Conservation (phyloP, 768 basidiomycete species). For the Pleurotus cornucopiae region DNA sequence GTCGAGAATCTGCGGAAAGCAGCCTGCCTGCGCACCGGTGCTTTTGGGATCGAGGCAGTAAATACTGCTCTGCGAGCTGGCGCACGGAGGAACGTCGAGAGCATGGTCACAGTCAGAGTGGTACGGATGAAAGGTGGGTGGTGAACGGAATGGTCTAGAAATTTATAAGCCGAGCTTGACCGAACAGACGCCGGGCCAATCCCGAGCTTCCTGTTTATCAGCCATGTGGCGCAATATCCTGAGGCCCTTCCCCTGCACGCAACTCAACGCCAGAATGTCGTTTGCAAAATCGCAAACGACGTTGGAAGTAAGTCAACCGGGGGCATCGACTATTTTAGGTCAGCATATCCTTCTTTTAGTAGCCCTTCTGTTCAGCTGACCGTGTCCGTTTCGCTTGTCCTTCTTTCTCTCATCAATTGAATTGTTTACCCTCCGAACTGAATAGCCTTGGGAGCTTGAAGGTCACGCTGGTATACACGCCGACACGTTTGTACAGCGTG, state of each 20-base stretch:
- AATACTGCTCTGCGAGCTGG: slow-evolving; percentile 43
- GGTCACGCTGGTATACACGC: too few relatives aligned
- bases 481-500: too few relatives aligned
- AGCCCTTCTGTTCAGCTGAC: slow-evolving; percentile 2
- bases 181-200: slow-evolving; percentile 6
- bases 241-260: neutral
- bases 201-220: slow-evolving; percentile 6
- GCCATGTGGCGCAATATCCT: slow-evolving; percentile 1
- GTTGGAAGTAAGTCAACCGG: slow-evolving; percentile 2
- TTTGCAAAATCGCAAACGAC: neutral
- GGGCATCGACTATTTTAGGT: neutral
- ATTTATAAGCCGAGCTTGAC: slow-evolving; percentile 10
- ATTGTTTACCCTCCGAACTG: too few relatives aligned
- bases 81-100: slow-evolving; percentile 44
- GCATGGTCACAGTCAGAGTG: slow-evolving; percentile 42
- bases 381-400: neutral
- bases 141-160: slow-evolving; percentile 5
- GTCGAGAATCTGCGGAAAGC: slow-evolving; percentile 62
- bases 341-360: neutral
- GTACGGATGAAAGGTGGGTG: neutral
- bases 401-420: slow-evolving; percentile 3
- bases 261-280: neutral
- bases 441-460: too few relatives aligned
- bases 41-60: slow-evolving; percentile 25
- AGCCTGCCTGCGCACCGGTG: slow-evolving; percentile 27